Evolutionary conservation across 208 protist genomes (phyloP).

Genomic region (Leishmania braziliensis): DNA sequence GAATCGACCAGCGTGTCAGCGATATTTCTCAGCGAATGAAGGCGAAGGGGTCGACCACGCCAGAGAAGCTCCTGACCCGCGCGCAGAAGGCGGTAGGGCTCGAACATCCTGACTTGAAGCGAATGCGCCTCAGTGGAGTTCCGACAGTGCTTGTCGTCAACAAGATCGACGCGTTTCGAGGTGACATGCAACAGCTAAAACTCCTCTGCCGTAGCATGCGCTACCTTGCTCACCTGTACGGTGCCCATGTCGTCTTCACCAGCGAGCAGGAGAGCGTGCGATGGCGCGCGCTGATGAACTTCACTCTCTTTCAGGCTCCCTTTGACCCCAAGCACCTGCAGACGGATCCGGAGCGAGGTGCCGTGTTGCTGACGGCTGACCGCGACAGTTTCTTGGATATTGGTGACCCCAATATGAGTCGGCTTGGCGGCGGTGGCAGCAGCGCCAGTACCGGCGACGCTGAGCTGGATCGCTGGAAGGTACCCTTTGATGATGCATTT

Average conservation of each 20-base stretch:
- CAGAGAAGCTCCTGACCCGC: slow-evolving; percentile 72
- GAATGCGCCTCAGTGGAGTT: slow-evolving; percentile 79
- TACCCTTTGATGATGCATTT: slow-evolving; percentile 73
- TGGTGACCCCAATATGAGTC: slow-evolving; percentile 56
- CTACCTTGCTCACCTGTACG: slow-evolving; percentile 84
- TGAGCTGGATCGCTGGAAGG: slow-evolving; percentile 86
- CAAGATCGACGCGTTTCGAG: slow-evolving; percentile 78
- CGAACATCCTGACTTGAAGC: slow-evolving; percentile 73
- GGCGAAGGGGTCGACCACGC: slow-evolving; percentile 75
- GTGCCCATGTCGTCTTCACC: slow-evolving; percentile 76
- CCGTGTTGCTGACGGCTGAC: slow-evolving; percentile 73
- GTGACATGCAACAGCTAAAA: slow-evolving; percentile 63
- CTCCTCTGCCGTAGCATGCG: slow-evolving; percentile 68
- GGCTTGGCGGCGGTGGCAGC: slow-evolving; percentile 30
- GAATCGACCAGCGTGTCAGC: slow-evolving; percentile 65
- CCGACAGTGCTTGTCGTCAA: slow-evolving; percentile 87
- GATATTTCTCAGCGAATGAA: slow-evolving; percentile 80
- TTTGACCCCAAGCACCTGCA: slow-evolving; percentile 79
- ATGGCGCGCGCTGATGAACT: slow-evolving; percentile 65
- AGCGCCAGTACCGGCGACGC: slow-evolving; percentile 60
- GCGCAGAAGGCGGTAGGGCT: slow-evolving; percentile 65
- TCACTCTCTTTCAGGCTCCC: slow-evolving; percentile 78
- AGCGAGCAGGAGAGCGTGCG: slow-evolving; percentile 63
- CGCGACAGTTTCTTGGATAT: slow-evolving; percentile 86
- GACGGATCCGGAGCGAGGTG: slow-evolving; percentile 60